Percentiles rank a stretch among this genome's conserved stretches.
These are phyloP conservation scores for Tetraselmis striata DNA, from an alignment of 139 green algal species.

Conservation along the genomic window DNA sequence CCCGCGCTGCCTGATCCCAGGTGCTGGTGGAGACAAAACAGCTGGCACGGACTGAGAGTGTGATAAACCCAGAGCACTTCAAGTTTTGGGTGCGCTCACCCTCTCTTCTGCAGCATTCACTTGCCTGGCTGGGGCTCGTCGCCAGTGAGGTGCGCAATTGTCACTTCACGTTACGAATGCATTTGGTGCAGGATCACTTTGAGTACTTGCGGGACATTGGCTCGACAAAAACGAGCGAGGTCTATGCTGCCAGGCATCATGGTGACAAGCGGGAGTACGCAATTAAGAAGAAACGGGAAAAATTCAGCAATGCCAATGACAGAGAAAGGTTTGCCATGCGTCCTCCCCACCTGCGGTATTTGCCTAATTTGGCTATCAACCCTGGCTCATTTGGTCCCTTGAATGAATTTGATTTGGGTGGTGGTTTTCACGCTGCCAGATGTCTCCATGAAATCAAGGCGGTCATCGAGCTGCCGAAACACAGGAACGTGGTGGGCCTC, in stretches of 20 bases:
- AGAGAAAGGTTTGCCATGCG: constrained; percentile 16
- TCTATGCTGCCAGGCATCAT: constrained; percentile 35
- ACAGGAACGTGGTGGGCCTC: constrained; percentile 66
- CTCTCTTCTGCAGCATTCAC: constrained; percentile 26
- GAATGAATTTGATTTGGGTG: not conserved
- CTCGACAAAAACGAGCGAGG: constrained; percentile 33
- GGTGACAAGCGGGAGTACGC: not conserved
- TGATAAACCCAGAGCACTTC: constrained; percentile 54
- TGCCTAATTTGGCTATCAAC: constrained; percentile 34
- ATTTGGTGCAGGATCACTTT: not conserved
- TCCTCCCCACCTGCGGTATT: not conserved
- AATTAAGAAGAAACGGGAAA: constrained; percentile 26
- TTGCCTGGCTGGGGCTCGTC: constrained; percentile 30
- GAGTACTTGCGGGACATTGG: constrained; percentile 55
- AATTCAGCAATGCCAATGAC: constrained; percentile 27
- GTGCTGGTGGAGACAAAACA: constrained; percentile 53
- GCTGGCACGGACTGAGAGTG: constrained; percentile 42
- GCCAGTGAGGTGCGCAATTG: constrained; percentile 35
- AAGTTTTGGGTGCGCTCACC: constrained; percentile 67
- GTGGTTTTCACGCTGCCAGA: not conserved
- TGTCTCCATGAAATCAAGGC: constrained; percentile 60
- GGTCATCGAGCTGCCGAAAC: constrained; percentile 47
- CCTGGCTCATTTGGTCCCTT: not conserved
- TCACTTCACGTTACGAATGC: not conserved
- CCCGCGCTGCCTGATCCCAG: constrained; percentile 5